Percentiles rank a stretch among this genome's conserved stretches.
phyloP scores from a whole-genome alignment of 306 rosid species.

The Sechiopsis laciniata region DNA sequence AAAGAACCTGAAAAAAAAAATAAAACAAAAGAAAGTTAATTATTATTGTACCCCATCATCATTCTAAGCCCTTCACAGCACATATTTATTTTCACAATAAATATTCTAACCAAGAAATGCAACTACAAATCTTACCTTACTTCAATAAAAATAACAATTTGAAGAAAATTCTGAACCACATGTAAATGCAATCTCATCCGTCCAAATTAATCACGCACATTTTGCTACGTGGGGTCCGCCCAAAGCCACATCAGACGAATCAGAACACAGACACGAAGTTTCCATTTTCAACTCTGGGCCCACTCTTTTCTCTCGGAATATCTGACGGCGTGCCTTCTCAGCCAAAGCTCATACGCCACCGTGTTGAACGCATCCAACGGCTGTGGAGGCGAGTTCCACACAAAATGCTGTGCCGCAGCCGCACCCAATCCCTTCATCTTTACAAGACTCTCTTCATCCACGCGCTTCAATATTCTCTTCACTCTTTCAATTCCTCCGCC shows the following conservation, averaged over 20 bases:
- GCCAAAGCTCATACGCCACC: background rate
- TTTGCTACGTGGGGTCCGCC: too few species aligned
- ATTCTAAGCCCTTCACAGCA: too few species aligned
- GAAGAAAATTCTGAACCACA: background rate
- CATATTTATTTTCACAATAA: background rate
- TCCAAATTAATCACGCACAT: too few species aligned
- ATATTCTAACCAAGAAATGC: background rate
- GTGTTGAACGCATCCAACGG: background rate
- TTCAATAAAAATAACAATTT: background rate
- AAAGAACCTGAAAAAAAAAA: too few species aligned
- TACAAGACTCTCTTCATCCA: background rate
- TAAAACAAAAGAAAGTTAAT: too few species aligned
- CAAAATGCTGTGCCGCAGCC: background rate
- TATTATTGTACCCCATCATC: too few species aligned
- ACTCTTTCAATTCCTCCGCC: background rate
- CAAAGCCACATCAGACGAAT: too few species aligned
- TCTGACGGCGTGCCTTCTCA: background rate
- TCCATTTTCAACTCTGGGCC: background rate
- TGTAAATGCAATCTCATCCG: background rate
- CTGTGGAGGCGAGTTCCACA: background rate
- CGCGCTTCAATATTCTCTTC: background rate
- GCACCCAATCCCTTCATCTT: background rate
- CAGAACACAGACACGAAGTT: background rate
- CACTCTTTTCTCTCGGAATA: background rate
- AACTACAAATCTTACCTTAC: background rate